Evolutionary conservation across 805 yeast genomes (phyloP), one percentile per base, ranked within the genome.

Genomic region (Wickerhamomyces sydowiorum): DNA sequence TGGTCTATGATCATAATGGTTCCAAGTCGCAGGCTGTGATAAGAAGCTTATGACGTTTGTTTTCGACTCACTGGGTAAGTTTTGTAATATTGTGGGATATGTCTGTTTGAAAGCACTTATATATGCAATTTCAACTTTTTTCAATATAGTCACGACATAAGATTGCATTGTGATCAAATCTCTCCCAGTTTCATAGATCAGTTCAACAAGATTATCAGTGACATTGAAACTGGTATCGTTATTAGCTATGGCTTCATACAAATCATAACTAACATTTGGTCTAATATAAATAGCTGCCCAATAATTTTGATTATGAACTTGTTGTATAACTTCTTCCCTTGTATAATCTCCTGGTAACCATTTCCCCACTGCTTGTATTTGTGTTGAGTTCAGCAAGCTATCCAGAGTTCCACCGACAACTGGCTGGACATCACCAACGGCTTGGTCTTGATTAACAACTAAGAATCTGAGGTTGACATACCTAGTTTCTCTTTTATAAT

Each of bases 231-330:
- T 21, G 1, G 55, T 47, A 21, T 45, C 38, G 7, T 50, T 42
- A 9, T 37, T 39, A 4, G 42, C 29, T 28, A 65, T 48, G 4
- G 68, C 61, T 18, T 47, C 31, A 29, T 52, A 40, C 3, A 61
- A 40, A 10, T 46, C 37, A 24, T 49, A 51, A 5, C 79, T 67
- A 1, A 83, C 76, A 48, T 75, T 69, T 4, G 65, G 59, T 27
- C 58, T 53, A 30, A 81, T 75, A 47, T 76, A 75, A 30, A 82
- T 61, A 1, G 82, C 73, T 17, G 71, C 73, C 90, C 89, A 83
- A 51, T 70, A 80, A 15, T 70, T 51, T 53, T 79, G 76, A 39
- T 70, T 69, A 49, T 72, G 75, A 5, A 82, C 67, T 40, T 62
- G 61, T 27, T 69, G 50, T 32, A 52, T 35, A 29, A 78, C 55